Evolutionary conservation across 371 early-diverging fungal species (phyloP).

Genomic region (Zancudomyces culisetae): DNA sequence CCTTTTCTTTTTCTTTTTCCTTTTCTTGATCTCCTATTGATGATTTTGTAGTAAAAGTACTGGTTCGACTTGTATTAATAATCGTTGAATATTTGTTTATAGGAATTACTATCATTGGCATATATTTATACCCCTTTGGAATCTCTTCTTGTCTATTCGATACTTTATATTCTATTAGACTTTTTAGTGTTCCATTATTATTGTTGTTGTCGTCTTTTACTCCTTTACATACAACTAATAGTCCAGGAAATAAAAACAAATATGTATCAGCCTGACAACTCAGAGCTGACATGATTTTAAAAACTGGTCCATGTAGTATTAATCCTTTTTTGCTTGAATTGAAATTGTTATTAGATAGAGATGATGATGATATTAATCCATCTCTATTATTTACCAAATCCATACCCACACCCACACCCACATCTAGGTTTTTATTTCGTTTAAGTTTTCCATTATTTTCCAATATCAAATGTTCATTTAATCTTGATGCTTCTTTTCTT

Average conservation of each 20-base stretch:
- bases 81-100: slow-evolving; percentile 7
- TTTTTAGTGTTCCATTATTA: neutral
- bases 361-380: too few species aligned
- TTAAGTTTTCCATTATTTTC: too few species aligned
- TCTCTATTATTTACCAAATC: too few species aligned
- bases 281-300: slow-evolving; percentile 43
- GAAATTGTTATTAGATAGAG: too few species aligned
- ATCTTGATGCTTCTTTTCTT: too few species aligned
- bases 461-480: too few species aligned
- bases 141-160: neutral
- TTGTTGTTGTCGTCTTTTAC: neutral
- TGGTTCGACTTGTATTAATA: slow-evolving; percentile 13
- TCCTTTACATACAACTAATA: slow-evolving; percentile 55
- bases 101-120: slow-evolving; percentile 17
- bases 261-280: slow-evolving; percentile 49
- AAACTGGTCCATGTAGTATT: slow-evolving; percentile 52
- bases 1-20: slow-evolving; percentile 17
- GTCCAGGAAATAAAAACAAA: slow-evolving; percentile 59
- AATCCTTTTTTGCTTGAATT: too few species aligned
- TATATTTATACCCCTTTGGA: slow-evolving; percentile 9
- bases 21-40: slow-evolving; percentile 2
- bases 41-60: slow-evolving; percentile 11
- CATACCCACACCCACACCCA: too few species aligned
- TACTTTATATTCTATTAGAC: slow-evolving; percentile 8
- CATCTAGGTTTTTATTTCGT: too few species aligned